Evolutionary conservation across 2,329 filamentous ascomycete genomes (phyloP).

Genomic region (Ophiognomonia clavigignenti-juglandacearum): DNA sequence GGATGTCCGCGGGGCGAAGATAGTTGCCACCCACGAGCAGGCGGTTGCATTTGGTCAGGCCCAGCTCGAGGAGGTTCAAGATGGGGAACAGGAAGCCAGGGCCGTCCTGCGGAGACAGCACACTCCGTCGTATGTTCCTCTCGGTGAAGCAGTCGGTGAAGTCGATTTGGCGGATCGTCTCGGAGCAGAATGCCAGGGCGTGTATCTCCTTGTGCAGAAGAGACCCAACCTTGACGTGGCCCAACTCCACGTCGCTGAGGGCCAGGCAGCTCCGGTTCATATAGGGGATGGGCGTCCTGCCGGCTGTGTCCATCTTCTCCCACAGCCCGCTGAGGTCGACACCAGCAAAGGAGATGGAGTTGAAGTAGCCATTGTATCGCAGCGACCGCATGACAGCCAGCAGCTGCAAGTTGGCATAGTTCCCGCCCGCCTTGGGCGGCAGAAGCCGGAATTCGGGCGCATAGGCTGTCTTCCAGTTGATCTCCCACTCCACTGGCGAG

Average conservation of each 20-base stretch:
- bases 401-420: conserved; percentile 46
- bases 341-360: conserved; percentile 49
- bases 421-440: conserved; percentile 30
- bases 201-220: conserved; percentile 53
- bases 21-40: conserved; percentile 46
- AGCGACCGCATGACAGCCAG: conserved; percentile 53
- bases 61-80: conserved; percentile 35
- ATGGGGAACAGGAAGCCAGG: conserved; percentile 35
- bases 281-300: conserved; percentile 44
- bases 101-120: conserved; percentile 5
- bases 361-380: conserved; percentile 56
- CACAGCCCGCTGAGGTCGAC: conserved; percentile 43
- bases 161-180: conserved; percentile 50
- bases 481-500: conserved; percentile 46
- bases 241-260: conserved; percentile 42
- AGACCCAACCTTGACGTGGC: conserved; percentile 42
- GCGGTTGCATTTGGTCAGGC: conserved; percentile 46
- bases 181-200: conserved; percentile 49
- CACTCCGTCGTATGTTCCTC: conserved; percentile 16
- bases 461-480: conserved; percentile 41
- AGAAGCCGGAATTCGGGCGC: conserved; percentile 51
- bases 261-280: conserved; percentile 48
- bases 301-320: conserved; percentile 36
- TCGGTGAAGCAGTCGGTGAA: conserved; percentile 37
- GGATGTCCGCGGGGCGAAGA: conserved; percentile 40